These are phyloP conservation scores for Talaromyces atroroseus DNA, from an alignment of 2,329 filamentous ascomycete genomes.

Conservation along the genomic window DNA sequence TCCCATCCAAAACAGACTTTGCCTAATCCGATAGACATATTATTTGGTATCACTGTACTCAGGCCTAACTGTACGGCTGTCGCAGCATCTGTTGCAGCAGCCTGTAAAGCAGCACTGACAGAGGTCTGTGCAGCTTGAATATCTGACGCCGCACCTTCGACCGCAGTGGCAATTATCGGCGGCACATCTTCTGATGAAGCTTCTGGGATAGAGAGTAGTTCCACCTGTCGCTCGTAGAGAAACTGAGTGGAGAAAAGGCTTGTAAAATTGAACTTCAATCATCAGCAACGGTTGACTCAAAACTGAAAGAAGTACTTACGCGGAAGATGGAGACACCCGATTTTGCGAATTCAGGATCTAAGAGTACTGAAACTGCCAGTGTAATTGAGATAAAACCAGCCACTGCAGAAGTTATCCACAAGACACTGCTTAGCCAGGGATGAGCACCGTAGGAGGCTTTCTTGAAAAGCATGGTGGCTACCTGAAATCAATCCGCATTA, in stretches of 20 bases:
- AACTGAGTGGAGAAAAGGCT: background rate
- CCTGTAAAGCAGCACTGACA: background rate
- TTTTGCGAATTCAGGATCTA: background rate
- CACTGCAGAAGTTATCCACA: background rate
- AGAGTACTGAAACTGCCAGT: background rate
- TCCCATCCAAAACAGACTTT: background rate
- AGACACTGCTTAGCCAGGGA: background rate
- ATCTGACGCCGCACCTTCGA: background rate
- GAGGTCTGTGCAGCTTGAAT: background rate
- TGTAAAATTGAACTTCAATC: background rate
- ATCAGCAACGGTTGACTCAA: background rate
- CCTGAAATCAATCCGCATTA: background rate
- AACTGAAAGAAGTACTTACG: background rate
- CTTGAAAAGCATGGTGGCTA: background rate
- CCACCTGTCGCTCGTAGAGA: background rate
- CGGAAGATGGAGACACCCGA: background rate
- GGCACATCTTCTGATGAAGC: background rate
- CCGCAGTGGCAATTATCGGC: background rate
- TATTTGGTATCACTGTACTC: background rate
- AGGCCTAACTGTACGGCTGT: background rate
- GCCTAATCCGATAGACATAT: background rate
- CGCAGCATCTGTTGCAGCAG: background rate
- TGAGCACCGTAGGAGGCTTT: background rate
- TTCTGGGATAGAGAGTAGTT: background rate
- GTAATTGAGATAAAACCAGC: background rate